Conservation (phyloP, 371 early-diverging fungal genomes). For the Syncephalastrum sp. region DNA sequence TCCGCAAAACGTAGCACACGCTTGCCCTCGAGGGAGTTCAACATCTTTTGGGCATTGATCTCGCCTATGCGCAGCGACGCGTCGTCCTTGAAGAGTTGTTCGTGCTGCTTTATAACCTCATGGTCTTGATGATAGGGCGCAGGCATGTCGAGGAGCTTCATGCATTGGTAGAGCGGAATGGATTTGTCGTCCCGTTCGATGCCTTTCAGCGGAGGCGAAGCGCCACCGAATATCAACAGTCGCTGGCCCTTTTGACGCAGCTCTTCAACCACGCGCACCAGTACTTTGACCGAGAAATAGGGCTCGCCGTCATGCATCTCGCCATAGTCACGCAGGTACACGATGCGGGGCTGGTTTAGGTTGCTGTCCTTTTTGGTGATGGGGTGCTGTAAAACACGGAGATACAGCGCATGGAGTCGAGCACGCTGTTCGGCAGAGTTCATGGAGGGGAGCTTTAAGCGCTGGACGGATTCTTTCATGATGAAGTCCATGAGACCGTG, state of each 20-base stretch:
- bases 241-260: conserved; percentile 46
- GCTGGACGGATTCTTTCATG: no score
- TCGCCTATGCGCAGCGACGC: conserved; percentile 34
- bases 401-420: conserved; percentile 20
- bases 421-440: conserved; percentile 9
- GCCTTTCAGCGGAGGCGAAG: conserved; percentile 30
- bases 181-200: neutral
- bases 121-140: conserved; percentile 17
- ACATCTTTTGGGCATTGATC: conserved; percentile 46
- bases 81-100: conserved; percentile 29
- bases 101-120: conserved; percentile 13
- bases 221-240: conserved; percentile 44
- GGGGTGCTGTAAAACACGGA: conserved; percentile 17
- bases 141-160: conserved; percentile 26
- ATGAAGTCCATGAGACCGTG: no score
- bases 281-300: conserved; percentile 33
- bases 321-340: conserved; percentile 50
- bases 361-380: conserved; percentile 1
- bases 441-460: no score
- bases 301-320: conserved; percentile 43
- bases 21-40: conserved; percentile 27
- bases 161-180: conserved; percentile 19
- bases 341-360: conserved; percentile 28
- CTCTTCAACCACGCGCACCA: conserved; percentile 40
- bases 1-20: conserved; percentile 9